Base-by-base conservation (phyloP, 2,329 filamentous ascomycete genomes). In the Sarocladiaceae sp. region DNA sequence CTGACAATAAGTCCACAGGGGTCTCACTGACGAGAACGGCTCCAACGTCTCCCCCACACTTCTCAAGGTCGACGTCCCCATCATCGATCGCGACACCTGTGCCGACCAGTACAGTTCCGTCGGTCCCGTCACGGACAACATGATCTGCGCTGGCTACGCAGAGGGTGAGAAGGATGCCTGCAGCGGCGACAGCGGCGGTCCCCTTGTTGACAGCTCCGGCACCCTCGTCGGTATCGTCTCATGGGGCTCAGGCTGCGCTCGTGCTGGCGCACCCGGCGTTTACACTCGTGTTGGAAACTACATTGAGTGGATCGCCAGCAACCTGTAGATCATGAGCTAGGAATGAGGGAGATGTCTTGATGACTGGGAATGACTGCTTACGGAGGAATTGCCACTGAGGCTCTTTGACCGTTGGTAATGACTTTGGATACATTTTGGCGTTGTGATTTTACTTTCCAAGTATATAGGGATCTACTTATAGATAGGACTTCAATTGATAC, bases 161-260 rank as follows among this genome's bases (percentile, higher is more conserved):
- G 35, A 40, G 3, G 59, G 59, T 13, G 57, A 55, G 19, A 55
- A 53, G 50, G 59, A 62, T 48, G 53, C 59, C n/a, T 62, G 59
- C 57, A 49, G 52, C 18, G 57, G 57, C 18, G 59, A 62, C 52
- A 58, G 54, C 15, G 59, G 59, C 24, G 59, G 59, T 24, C 59
- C 59, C 33, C 51, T 62, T 11, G 50, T 61, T 19, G 49, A 58
- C 23, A 39, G 43, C 33, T 46, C 39, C 19, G 46, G 50, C 2
- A 49, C 44, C 10, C 44, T 62, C 20, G 37, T 55, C 5, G 59
- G 59, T 39, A 15, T 55, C 21, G 59, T 61, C 15, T 62, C 59
- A 29, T 62, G 56, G 56, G 59, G 59, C 23, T 10, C 51, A 1
- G 57, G 57, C 20, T 62, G 59, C 40, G 59, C 59, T 20, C 48